Evolutionary conservation across 1,139 yeast genomes (phyloP), one percentile per base, ranked within the genome.

Genomic region (Yamadazyma diddensiae): DNA sequence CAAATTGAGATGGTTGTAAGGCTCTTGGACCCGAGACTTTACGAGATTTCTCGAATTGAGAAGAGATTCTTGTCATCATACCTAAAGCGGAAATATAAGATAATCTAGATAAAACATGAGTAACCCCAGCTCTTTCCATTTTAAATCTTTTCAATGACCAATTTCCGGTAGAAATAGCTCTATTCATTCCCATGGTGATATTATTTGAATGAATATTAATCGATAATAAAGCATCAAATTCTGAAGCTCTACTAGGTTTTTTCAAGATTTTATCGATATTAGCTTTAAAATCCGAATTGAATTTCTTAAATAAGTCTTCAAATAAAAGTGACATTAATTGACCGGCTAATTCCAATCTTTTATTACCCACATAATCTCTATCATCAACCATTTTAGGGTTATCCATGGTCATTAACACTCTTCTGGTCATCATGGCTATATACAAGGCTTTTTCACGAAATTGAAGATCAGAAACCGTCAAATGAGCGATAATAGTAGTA

Each of bases 81-180:
- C 99, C 99, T 42, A 92, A 68, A 0, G 98, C 99, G 8, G 95
- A 82, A 33, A 92, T 92, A 56, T 88, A 92, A 20, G 95, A 85
- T 38, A 92, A 68, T 53, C 99, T 73, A 37, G 94, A 82, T 35
- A 92, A 69, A 28, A 92, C 97, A 56, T 92, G 98, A 3, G 99
- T 94, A 31, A 92, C 98, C 63, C 99, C 99, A 0, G 99, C 98
- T 43, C 98, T 79, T 65, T 94, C 98, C 99, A 92, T 92, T 81
- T 90, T 92, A 72, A 92, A 92, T 67, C 99, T 87, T 62, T 92
- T 92, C 55, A 92, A 73, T 1, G 97, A 87, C 99, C 99, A 92
- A 57, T 92, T 92, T 47, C 99, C 99, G 0, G 99, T 92, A 5
- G 97, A 90, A 35, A 92, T 92, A 24, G 99, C 97, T 49, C 98